Evolutionary conservation across 495 filamentous ascomycete species (phyloP).

Genomic region (Penicillium pancosmium): DNA sequence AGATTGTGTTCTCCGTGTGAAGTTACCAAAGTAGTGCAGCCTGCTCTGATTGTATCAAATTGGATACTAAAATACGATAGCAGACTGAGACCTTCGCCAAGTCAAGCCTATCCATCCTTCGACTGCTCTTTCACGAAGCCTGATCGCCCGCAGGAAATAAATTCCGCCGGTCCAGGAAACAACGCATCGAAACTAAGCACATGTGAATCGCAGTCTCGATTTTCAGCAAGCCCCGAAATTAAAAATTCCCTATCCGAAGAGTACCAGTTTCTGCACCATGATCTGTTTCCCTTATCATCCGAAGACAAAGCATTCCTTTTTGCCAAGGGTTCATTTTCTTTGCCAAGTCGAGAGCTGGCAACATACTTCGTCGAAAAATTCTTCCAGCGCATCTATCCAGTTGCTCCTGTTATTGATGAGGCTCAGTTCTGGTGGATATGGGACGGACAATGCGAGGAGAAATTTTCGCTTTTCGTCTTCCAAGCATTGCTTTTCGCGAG

Average conservation of each 20-base stretch:
- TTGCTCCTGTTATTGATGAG: conserved; percentile 50
- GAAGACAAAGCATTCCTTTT: conserved; percentile 49
- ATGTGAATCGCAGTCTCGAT: too few species aligned
- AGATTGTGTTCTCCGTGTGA: conserved; percentile 38
- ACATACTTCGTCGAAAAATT: conserved; percentile 51
- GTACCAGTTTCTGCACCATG: conserved; percentile 42
- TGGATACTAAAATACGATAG: too few species aligned
- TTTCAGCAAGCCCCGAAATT: too few species aligned
- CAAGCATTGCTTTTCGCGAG: conserved; percentile 51
- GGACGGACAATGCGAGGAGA: conserved; percentile 20
- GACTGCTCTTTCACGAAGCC: too few species aligned
- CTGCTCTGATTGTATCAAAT: not conserved
- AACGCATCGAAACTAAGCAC: too few species aligned
- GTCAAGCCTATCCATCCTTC: too few species aligned
- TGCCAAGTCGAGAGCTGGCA: conserved; percentile 40
- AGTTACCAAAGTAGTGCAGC: conserved; percentile 27
- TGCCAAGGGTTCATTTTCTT: conserved; percentile 43
- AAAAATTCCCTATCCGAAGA: conserved; percentile 2
- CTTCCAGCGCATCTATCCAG: conserved; percentile 51
- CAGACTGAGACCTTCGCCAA: too few species aligned
- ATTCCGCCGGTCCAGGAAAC: too few species aligned
- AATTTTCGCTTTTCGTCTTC: conserved; percentile 50
- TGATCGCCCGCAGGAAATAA: too few species aligned
- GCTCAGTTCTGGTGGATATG: conserved; percentile 50
- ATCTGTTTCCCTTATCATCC: conserved; percentile 38